Evolutionary conservation across 1,284 basidiomycete species (phyloP), one percentile per base, ranked within the genome.

Genomic region (Melampsora larici-populina): DNA sequence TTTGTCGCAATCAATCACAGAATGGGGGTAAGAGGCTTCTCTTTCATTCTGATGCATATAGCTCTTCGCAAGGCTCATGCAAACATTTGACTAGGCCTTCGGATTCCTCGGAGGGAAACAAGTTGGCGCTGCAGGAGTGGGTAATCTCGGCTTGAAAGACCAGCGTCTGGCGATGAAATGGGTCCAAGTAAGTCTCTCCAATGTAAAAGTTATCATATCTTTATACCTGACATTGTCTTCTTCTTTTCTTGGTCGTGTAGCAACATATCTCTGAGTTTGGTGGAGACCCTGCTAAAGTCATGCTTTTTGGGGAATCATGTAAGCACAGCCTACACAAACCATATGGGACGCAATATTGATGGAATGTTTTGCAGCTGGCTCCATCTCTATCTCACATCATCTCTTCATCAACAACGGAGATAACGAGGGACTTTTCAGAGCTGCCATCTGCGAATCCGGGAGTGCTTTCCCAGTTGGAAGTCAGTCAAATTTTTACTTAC

Each of bases 101-200:
- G 87, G 86, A 1, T 89, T 88, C 80, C 79, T 88, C 51, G 86
- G 85, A 1, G 84, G 88, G 24, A 80, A 86, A 76, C 86, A 88
- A 80, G 84, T 87, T 5, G 85, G 86, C 70, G 85, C 81, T 0
- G 87, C 85, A 40, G 86, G 86, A 0, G 83, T 86, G 0, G 85
- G 86, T 6, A 88, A 88, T 80, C 82, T 88, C 6, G 87, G 87
- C 4, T 81, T 88, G n/a, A 81, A 81, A 69, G 80, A 40, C 79
- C 80, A 83, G 74, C 80, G 82, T 29, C 79, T 82, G 40, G 83
- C 81, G 4, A 79, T 84, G 36, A 68, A 67, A 67, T 67, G 65
- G 65, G 79, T 83, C 24, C 81, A 67, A 31, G 65, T 67, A 67
- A 36, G n/a, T 17, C 11, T 9, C 8, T 31, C 40, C 18, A 11